phyloP scores from a whole-genome alignment of 148 eudicot genomes.

The Rhododendron mucronatum region DNA sequence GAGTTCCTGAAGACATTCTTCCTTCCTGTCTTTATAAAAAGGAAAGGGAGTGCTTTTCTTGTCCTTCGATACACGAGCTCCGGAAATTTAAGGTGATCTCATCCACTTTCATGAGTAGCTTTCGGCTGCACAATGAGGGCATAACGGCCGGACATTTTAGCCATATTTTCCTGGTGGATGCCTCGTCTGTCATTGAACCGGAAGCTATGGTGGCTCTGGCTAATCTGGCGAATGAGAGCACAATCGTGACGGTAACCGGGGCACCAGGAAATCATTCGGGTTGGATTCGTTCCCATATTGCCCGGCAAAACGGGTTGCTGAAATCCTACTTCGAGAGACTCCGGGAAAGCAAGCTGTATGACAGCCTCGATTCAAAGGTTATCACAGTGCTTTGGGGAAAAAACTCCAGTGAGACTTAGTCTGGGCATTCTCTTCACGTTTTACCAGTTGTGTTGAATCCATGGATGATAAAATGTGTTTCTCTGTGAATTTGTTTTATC shows the following conservation, averaged over 20 bases:
- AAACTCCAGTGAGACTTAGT: not conserved
- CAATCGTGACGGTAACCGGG: slow-evolving; percentile 18
- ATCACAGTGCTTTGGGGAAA: not conserved
- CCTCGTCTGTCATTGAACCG: slow-evolving; percentile 20
- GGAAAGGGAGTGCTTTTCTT: slow-evolving; percentile 10
- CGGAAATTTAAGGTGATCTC: slow-evolving; percentile 11
- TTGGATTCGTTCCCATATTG: slow-evolving; percentile 18
- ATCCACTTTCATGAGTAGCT: slow-evolving; percentile 27
- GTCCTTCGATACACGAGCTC: slow-evolving; percentile 19
- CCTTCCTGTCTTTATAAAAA: slow-evolving; percentile 10
- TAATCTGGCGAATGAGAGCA: slow-evolving; percentile 19
- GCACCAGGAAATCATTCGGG: slow-evolving; percentile 9
- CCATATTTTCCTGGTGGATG: slow-evolving; percentile 25
- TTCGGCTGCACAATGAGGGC: slow-evolving; percentile 14
- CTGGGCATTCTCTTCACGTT: not conserved
- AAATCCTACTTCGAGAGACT: slow-evolving; percentile 25
- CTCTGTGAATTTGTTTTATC: too few relatives aligned
- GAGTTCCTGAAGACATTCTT: slow-evolving; percentile 22
- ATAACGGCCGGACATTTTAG: slow-evolving; percentile 25
- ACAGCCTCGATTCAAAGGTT: not conserved
- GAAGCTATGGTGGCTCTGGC: slow-evolving; percentile 23
- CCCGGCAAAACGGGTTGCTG: slow-evolving; percentile 15
- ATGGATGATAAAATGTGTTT: not conserved
- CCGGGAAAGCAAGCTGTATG: not conserved
- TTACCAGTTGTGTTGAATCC: not conserved